Evolutionary conservation across 2,329 filamentous ascomycete species (phyloP), one percentile per base, ranked within the genome.

Genomic region (Aureobasidium leucospermi): DNA sequence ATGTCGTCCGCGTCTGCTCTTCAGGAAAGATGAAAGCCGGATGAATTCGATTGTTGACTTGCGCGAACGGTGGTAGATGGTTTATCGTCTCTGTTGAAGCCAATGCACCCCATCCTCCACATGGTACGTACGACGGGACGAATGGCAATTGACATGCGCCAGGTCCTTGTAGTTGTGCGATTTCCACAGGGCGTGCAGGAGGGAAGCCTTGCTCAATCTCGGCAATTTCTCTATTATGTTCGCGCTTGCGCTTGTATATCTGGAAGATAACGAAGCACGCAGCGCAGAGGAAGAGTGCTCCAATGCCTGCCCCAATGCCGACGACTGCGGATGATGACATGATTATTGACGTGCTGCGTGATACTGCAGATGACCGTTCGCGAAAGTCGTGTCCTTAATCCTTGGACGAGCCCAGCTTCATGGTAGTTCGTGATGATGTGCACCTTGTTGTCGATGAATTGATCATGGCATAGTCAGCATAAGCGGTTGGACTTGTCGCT

Each of bases 91-190:
- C 75, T n/a, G 69, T 67, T 0, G 75, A 78, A 10, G 67, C 67
- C 9, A 78, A 64, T 49, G 73, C 65, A 15, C 69, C 73, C 75
- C 75, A 78, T 39, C 73, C 74, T 13, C 68, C 69, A 45, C 68
- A 69, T 2, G 67, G 63, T 46, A 71, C 70, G 66, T 71, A 73
- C 1, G 70, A 69, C 3, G 72, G 62, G 11, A 70, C 62, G 2
- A 66, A 58, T 31, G 55, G 55, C 6, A 58, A 10, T 34, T 58
- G 55, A 11, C 43, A 58, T 10, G 43, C 29, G 19, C 55, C 55
- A 34, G 34, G 23, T 41, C 67, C 61, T 58, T 69, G 42, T 16
- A 41, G 28, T 23, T 46, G 52, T 28, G 39, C 2, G 13, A 56
- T 31, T n/a, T 56, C 52, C 6, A 56, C 52, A 45, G 52, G 52